Base-by-base conservation (phyloP, 192 early-diverging fungal species). In the Spizellomyces sp. region DNA sequence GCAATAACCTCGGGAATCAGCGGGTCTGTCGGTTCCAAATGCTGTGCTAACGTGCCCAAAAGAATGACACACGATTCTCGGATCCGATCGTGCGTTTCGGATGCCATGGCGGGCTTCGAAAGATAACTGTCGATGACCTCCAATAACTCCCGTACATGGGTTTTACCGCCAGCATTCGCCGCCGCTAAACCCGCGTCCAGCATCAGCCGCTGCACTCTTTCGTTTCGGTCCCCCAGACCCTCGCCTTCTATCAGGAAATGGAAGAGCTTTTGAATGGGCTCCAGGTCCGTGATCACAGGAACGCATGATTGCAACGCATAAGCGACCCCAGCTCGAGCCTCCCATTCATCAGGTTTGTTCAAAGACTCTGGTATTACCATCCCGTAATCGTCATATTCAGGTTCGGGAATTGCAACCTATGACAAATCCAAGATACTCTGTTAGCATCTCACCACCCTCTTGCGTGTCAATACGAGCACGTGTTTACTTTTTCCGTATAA, bases 31-130 rank as follows among this genome's bases (percentile, higher is more conserved):
- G 88, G 41, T 17, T 91, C 89, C 67, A 99, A 77, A 74, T 96
- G 92, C 71, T 92, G 89, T 44, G 98, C 95, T 52, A 94, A 83
- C 15, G 91, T 93, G 57, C 96, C 98, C 60, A 96, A 87, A 55
- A 96, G 77, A 70, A 99, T 91, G 27, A 99, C 96, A 9, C 92
- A 93, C 41, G 91, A 88, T 78, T 98, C 92, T 47, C 95, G 91
- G 65, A 98, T 93, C 58, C 82, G 83, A 80, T 99, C 97, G 59
- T 94, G 87, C 6, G 87, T 85, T 64, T 90, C 87, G 0, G 88
- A 88, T 41, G 91, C 83, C 44, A 79, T 77, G 46, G 90, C 90
- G n/a, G 88, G 87, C 71, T 84, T 80, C 9, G 83, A 82, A 60
- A 96, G 84, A 62, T 94, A 94, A 19, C 75, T 74, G 69, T 97